Conservation (phyloP, 345 rosid genomes). For the Jatropha curcas region DNA sequence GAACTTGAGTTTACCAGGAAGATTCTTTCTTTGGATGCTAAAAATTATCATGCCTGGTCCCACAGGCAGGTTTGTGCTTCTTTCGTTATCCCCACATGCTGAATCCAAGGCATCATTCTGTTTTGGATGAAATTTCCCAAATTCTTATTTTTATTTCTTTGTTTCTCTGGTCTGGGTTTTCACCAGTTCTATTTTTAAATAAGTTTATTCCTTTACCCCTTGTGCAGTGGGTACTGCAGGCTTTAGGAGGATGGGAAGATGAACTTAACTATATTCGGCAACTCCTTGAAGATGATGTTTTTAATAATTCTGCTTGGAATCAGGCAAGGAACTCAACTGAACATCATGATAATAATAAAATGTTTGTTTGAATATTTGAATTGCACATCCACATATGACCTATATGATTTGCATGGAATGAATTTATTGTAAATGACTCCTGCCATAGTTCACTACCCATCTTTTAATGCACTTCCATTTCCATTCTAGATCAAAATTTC, state of each 20-base stretch:
- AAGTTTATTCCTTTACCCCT: background rate
- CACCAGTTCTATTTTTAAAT: background rate
- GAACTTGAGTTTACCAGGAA: constrained; percentile 72
- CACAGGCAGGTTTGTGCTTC: constrained; percentile 77
- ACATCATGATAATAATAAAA: background rate
- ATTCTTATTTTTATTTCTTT: background rate
- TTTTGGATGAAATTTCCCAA: background rate
- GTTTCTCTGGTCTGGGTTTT: background rate
- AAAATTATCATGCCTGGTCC: constrained; percentile 95
- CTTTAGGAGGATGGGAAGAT: constrained; percentile 90
- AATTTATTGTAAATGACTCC: background rate
- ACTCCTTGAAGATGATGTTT: constrained; percentile 78
- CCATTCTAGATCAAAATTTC: background rate
- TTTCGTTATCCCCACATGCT: background rate
- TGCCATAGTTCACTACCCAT: background rate
- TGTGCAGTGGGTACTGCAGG: constrained; percentile 76
- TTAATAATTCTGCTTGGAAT: constrained; percentile 96
- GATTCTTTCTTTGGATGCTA: constrained; percentile 67
- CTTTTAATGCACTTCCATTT: background rate
- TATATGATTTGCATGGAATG: background rate
- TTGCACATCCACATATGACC: background rate
- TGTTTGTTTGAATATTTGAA: constrained; percentile 3
- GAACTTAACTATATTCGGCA: constrained; percentile 75
- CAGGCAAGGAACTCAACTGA: too few species aligned
- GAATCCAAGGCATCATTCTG: background rate